Base-by-base conservation (phyloP, 225 moss, liverwort and hornwort genomes). In the Bryoerythrophyllum caledonicum region DNA sequence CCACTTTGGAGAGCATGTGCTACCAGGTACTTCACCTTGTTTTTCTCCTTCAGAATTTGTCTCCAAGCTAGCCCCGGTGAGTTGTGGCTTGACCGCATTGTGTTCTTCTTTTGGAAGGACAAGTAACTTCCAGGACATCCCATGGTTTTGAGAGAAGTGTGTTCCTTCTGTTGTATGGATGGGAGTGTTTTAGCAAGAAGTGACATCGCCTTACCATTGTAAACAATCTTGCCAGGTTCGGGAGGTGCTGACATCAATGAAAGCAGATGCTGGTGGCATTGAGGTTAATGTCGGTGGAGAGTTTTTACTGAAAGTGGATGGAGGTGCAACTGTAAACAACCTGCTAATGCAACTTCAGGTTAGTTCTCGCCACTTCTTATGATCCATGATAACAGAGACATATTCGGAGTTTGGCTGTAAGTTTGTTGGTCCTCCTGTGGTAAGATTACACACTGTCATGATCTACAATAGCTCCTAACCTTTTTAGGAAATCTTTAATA, bases 1-100 rank as follows among this genome's bases (percentile, higher is more conserved):
- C 99, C 70, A 91, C 91, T 7, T 80, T 99, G 32, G 99, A 99
- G 79, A 99, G 99, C 85, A 99, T 99, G 88, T 99, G 99, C 60
- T 99, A 80, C 82, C 95, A 95, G 90, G 95, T 93, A 83, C 70
- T 75, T 8, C 10, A 8, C n/a, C n/a, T n/a, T n/a, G n/a, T n/a
- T n/a, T n/a, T n/a, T n/a, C n/a, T 63, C 6, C 13, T 27, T 54
- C 24, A 32, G n/a, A n/a, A n/a, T n/a, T n/a, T n/a, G n/a, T n/a
- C n/a, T n/a, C n/a, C n/a, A n/a, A n/a, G n/a, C n/a, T n/a, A n/a
- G n/a, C n/a, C n/a, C n/a, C n/a, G n/a, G n/a, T n/a, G n/a, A n/a
- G n/a, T n/a, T n/a, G n/a, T 75, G 12, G 49, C 32, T 75, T 72
- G 61, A 44, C 62, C 67, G 60, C 13, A 5, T 32, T n/a, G n/a